These are phyloP conservation scores for Naganishia kalamii DNA, from an alignment of 768 basidiomycete species.

Conservation along the genomic window DNA sequence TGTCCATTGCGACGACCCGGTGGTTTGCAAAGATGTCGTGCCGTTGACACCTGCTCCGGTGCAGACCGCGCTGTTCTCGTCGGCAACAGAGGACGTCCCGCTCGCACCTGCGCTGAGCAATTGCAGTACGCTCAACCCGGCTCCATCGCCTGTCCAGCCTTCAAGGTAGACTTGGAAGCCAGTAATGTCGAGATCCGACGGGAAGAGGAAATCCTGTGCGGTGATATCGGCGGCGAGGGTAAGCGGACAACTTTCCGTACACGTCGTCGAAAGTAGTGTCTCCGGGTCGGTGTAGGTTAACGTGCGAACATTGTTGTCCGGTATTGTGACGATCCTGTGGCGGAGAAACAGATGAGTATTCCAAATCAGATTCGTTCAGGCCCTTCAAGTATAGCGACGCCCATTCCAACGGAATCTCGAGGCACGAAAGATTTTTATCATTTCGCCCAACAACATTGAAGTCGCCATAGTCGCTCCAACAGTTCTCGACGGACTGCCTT, in stretches of 20 bases:
- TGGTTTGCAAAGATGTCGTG: constrained; percentile 56
- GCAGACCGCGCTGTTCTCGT: constrained; percentile 28
- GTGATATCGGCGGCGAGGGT: constrained; percentile 57
- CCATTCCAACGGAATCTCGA: too few relatives aligned
- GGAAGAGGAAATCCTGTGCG: constrained; percentile 92
- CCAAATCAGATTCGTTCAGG: too few relatives aligned
- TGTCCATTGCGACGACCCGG: constrained; percentile 61
- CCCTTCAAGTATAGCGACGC: too few relatives aligned
- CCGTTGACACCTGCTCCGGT: constrained; percentile 19
- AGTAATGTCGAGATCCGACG: constrained; percentile 56
- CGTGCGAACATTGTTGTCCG: constrained; percentile 73
- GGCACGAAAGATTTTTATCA: too few relatives aligned
- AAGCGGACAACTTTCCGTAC: constrained; percentile 71
- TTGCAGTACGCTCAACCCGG: constrained; percentile 86
- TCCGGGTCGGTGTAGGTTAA: constrained; percentile 71
- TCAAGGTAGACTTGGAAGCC: constrained; percentile 81
- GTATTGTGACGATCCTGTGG: constrained; percentile 72
- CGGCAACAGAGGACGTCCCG: constrained; percentile 25
- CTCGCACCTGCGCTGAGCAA: constrained; percentile 65
- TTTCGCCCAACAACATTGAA: too few relatives aligned
- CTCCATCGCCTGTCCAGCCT: constrained; percentile 63
- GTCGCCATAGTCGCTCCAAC: too few relatives aligned
- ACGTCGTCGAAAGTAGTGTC: constrained; percentile 69
- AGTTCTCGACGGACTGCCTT: too few relatives aligned
- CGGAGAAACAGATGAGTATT: not conserved